Base-by-base conservation (phyloP, 176 grass and related monocot genomes). In the Eremochloa ophiuroides region DNA sequence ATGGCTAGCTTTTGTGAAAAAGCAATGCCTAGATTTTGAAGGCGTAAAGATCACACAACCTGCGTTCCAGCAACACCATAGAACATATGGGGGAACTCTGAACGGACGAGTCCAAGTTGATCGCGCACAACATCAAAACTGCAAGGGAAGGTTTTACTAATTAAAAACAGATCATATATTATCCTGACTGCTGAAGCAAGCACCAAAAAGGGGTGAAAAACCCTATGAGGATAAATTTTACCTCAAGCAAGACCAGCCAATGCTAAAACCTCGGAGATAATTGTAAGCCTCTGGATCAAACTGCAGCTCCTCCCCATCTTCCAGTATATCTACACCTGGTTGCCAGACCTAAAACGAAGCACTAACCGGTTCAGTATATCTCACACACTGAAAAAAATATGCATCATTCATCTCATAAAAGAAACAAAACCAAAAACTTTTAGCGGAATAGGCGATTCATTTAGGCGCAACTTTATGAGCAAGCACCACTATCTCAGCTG, bases 241-340 rank as follows among this genome's bases (percentile, higher is more conserved):
- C 63, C 63, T 66, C 63, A 66, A 66, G 63, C 63, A 66, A 66
- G 63, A 66, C 63, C 63, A 66, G 30, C 63, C 63, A 66, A 66
- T 66, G 63, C 63, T 3, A 35, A 34, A 66, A 33, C 63, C 31
- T 37, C 31, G 16, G 63, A 66, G 63, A 37, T 66, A 66, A 37
- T 66, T 66, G 83, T 97, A 97, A 15, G 89, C 92, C 56, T 87
- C 77, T 17, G 88, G 92, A 75, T 97, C 94, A 78, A 92, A 97
- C 75, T 92, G 89, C 29, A 94, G 92, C 73, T 97, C 94, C 82
- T 97, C 94, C 35, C 94, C 94, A 26, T 94, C 92, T 82, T 97
- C 92, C 43, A 97, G 47, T 35, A 56, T 48, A 81, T 97, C 94
- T 29, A 97, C 89, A 26, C 94, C 92, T 4, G 92, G 89, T 81